Conservation (phyloP, 1,139 yeast genomes). For the Taphrina flavorubra region DNA sequence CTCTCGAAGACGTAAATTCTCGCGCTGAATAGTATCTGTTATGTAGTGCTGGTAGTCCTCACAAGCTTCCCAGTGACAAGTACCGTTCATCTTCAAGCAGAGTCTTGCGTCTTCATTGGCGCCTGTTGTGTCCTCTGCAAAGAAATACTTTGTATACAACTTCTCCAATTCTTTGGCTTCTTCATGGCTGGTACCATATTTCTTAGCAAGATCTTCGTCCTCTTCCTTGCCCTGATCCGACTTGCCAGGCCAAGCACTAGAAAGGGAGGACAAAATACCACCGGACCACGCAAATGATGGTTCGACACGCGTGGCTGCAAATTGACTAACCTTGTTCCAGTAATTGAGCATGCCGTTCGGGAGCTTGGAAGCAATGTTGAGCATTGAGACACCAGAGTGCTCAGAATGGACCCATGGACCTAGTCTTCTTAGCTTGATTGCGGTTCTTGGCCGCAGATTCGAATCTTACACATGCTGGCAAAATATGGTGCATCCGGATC, state of each 20-base stretch:
- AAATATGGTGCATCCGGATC: constrained; percentile 3
- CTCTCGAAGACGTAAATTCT: not conserved
- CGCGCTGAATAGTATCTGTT: not conserved
- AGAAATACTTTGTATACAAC: not conserved
- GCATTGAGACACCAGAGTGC: constrained; percentile 2
- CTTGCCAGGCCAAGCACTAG: not conserved
- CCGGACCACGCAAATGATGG: constrained; percentile 7
- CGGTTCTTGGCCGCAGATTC: not conserved
- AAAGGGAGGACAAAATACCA: not conserved
- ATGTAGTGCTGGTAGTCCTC: not conserved
- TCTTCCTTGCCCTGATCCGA: not conserved
- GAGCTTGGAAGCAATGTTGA: not conserved
- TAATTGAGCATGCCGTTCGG: constrained; percentile 3
- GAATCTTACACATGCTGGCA: not conserved
- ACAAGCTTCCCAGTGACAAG: constrained; percentile 3
- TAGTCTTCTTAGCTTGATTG: not conserved
- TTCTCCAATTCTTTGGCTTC: not conserved
- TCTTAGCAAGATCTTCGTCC: not conserved
- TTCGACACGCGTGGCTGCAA: not conserved
- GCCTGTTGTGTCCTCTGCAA: not conserved
- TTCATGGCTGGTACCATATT: not conserved
- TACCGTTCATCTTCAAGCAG: constrained; percentile 5
- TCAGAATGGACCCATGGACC: constrained; percentile 14
- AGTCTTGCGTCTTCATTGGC: constrained; percentile 9
- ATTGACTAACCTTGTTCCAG: not conserved